These are phyloP conservation scores for Candida dubliniensis DNA, from an alignment of 1,139 yeast genomes.

Conservation along the genomic window DNA sequence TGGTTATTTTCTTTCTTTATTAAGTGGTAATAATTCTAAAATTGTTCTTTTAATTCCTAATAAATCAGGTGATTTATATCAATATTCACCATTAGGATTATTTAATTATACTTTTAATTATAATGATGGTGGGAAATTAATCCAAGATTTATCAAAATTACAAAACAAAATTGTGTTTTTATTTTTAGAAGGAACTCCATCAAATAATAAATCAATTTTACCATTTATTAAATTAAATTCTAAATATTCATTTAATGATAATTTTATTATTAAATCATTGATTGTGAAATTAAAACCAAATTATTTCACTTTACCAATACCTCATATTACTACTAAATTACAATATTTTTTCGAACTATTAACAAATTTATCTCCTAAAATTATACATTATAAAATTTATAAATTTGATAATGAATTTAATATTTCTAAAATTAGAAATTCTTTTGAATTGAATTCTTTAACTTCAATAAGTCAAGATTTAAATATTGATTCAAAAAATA, in stretches of 20 bases:
- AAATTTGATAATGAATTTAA: constrained; percentile 15
- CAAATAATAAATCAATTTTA: constrained; percentile 61
- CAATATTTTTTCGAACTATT: constrained; percentile 28
- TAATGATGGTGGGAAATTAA: constrained; percentile 16
- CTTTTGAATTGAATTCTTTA: constrained; percentile 34
- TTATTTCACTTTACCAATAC: constrained; percentile 36
- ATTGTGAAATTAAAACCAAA: constrained; percentile 43
- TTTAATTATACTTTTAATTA: constrained; percentile 32
- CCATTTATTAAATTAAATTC: constrained; percentile 37
- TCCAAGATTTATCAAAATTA: constrained; percentile 22
- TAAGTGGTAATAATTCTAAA: constrained; percentile 16
- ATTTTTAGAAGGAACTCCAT: constrained; percentile 68
- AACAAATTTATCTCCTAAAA: constrained; percentile 21
- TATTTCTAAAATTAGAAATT: constrained; percentile 17
- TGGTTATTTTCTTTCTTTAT: constrained; percentile 28
- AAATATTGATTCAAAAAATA: constrained; percentile 27
- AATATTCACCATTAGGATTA: constrained; percentile 36
- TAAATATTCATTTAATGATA: constrained; percentile 18
- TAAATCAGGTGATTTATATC: constrained; percentile 33
- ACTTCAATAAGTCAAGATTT: constrained; percentile 28
- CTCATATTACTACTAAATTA: constrained; percentile 19
- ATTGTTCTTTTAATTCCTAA: constrained; percentile 48
- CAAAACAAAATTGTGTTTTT: constrained; percentile 43
- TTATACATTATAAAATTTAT: constrained; percentile 28
- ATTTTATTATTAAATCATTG: constrained; percentile 39